Evolutionary conservation across 106 monocot species (phyloP).

Genomic region (Acanthochlamys bracteata): DNA sequence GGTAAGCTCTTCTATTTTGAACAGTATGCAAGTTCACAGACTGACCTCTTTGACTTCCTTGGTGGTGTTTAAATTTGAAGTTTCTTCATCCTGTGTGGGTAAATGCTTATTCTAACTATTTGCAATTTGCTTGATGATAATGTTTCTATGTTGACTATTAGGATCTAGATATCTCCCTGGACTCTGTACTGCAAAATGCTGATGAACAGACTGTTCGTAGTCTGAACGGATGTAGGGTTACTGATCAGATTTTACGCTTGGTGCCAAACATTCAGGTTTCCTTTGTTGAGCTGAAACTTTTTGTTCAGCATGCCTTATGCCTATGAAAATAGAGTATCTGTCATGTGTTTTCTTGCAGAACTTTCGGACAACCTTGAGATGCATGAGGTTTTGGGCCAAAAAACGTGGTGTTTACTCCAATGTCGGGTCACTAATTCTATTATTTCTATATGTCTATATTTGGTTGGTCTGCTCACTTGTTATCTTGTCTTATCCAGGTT

Average conservation of each 20-base stretch:
- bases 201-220: conserved; percentile 97
- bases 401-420: conserved; percentile 93
- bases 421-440: conserved; percentile 35
- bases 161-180: conserved; percentile 89
- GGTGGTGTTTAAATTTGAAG: too few species aligned
- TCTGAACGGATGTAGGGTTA: conserved; percentile 94
- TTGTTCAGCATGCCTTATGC: neutral
- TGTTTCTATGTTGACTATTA: conserved; percentile 15
- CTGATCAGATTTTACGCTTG: conserved; percentile 75
- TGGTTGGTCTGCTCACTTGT: conserved; percentile 2
- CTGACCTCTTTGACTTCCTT: too few species aligned
- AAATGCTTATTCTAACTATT: conserved; percentile 3
- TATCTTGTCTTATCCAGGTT: conserved; percentile 40
- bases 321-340: neutral
- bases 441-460: neutral
- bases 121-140: neutral
- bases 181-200: conserved; percentile 85
- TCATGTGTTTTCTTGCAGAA: conserved; percentile 30
- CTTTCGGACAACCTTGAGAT: conserved; percentile 86
- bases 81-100: too few species aligned
- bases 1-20: conserved; percentile 37
- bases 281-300: too few species aligned
- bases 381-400: conserved; percentile 96
- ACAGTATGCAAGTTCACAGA: too few species aligned
- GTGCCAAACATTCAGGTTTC: conserved; percentile 87